Evolutionary conservation across 441 rosid species (phyloP).

Genomic region (Jatropha podagrica): DNA sequence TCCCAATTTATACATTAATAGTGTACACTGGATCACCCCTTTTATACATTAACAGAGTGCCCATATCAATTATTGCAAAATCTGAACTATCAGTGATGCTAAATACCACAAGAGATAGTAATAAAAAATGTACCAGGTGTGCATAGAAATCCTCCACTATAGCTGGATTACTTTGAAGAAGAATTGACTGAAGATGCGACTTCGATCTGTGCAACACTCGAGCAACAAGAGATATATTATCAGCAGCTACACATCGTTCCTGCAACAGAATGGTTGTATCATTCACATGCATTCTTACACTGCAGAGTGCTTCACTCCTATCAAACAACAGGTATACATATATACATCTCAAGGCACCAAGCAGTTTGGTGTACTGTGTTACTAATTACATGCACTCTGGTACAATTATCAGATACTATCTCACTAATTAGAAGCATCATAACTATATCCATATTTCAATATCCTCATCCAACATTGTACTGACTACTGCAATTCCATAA

Average conservation of each 20-base stretch:
- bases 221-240: conserved; percentile 77
- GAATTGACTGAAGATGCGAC: conserved; percentile 90
- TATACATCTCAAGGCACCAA: too few relatives aligned
- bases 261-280: conserved; percentile 45
- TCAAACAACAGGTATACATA: not conserved
- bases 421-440: not conserved
- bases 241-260: conserved; percentile 96
- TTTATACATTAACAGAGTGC: conserved; percentile 1
- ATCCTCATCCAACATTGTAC: not conserved
- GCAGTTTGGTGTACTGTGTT: too few relatives aligned
- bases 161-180: conserved; percentile 76
- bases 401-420: not conserved
- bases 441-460: not conserved
- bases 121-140: conserved; percentile 62
- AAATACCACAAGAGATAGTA: conserved; percentile 7
- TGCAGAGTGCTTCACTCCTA: conserved; percentile 14
- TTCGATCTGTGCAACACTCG: conserved; percentile 82
- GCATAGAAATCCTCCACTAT: conserved; percentile 83
- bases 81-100: not conserved
- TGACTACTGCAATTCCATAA: not conserved
- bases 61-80: not conserved
- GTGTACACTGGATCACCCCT: too few relatives aligned
- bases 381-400: not conserved
- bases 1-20: conserved; percentile 4
- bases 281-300: conserved; percentile 16